Percentiles rank a stretch among this genome's conserved stretches.
These are phyloP conservation scores for Toxicodendron radicans DNA, from an alignment of 345 rosid genomes.

Conservation along the genomic window DNA sequence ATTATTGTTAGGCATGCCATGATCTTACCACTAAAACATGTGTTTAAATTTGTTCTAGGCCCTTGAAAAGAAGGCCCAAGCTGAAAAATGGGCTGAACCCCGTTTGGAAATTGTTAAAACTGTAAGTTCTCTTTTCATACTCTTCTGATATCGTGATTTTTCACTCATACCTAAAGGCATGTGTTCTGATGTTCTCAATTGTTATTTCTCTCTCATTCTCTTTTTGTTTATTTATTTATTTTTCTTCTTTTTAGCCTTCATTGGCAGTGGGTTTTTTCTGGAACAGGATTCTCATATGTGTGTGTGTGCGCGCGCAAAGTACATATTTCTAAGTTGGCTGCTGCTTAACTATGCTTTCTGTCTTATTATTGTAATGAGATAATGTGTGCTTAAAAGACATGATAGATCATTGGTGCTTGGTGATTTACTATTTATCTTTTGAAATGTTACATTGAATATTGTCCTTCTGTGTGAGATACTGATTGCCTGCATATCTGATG, in stretches of 20 bases:
- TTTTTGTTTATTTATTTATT: neutral
- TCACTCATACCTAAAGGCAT: neutral
- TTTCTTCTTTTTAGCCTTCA: neutral
- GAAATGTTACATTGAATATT: neutral
- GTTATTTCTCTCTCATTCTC: neutral
- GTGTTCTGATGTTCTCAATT: neutral
- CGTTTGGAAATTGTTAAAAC: conserved; percentile 65
- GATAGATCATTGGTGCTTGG: neutral
- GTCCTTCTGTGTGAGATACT: neutral
- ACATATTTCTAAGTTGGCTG: neutral
- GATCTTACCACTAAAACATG: conserved; percentile 11
- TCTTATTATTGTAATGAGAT: neutral
- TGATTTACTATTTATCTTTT: neutral
- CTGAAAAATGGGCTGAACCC: conserved; percentile 84
- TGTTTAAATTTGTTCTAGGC: conserved; percentile 44
- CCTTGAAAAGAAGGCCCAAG: conserved; percentile 61
- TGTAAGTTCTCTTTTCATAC: conserved; percentile 42
- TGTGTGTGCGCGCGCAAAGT: too few relatives aligned
- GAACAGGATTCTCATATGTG: neutral
- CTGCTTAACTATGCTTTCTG: neutral
- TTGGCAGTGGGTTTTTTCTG: neutral
- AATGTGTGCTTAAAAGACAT: neutral
- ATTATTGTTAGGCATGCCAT: neutral
- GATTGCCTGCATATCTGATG: conserved; percentile 7
- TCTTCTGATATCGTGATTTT: neutral